Percentiles rank a stretch among this genome's conserved stretches.
Conservation (phyloP, 805 yeast genomes). For the Yarrowia bubula region DNA sequence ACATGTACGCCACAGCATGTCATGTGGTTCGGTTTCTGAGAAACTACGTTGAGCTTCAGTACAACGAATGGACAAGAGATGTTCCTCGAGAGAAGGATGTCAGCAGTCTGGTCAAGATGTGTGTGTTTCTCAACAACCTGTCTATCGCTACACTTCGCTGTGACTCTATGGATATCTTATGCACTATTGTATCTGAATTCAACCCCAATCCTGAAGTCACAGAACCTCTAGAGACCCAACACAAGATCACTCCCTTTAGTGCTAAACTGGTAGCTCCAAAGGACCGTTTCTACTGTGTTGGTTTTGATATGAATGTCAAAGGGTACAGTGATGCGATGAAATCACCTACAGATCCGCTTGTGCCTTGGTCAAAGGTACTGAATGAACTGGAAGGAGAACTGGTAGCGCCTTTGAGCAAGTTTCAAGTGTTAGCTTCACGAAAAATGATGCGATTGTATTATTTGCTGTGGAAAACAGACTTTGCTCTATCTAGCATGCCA, state of each 20-base stretch:
- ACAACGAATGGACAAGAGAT: constrained; percentile 3
- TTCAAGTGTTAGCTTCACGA: neutral
- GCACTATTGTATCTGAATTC: constrained; percentile 4
- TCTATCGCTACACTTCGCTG: constrained; percentile 6
- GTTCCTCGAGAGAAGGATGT: neutral
- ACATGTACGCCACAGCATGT: constrained; percentile 13
- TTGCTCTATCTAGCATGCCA: neutral
- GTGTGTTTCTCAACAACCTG: constrained; percentile 5
- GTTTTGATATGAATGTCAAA: constrained; percentile 15
- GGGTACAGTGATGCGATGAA: constrained; percentile 3
- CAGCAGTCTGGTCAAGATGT: neutral
- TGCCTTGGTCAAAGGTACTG: constrained; percentile 5
- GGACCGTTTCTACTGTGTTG: constrained; percentile 12
- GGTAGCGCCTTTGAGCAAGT: neutral
- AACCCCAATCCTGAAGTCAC: neutral
- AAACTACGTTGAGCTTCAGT: neutral
- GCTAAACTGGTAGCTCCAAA: neutral
- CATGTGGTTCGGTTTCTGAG: constrained; percentile 11
- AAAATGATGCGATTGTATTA: constrained; percentile 5
- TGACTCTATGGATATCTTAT: constrained; percentile 17
- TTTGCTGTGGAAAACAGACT: constrained; percentile 5
- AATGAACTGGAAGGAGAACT: neutral
- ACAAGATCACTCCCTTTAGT: neutral
- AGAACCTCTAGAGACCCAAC: neutral
- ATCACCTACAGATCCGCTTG: neutral